Percentiles rank a stretch among this genome's conserved stretches.
Conservation (phyloP, 2,329 filamentous ascomycete species). For the Phaeosphaeriaceae sp. region DNA sequence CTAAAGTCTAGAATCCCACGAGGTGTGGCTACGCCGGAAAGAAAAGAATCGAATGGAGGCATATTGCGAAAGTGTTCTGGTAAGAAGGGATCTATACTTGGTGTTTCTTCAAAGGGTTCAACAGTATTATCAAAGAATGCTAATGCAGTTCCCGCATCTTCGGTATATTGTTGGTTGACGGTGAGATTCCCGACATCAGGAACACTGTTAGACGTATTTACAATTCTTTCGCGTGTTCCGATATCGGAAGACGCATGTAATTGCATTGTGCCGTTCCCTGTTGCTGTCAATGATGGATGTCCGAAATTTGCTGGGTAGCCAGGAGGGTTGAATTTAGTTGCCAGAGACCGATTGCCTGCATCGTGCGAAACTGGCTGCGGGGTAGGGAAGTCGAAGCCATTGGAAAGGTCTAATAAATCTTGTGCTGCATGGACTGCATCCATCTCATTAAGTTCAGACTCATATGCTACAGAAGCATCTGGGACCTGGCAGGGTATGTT, state of each 20-base stretch:
- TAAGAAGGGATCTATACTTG: constrained; percentile 23
- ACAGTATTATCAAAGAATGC: constrained; percentile 23
- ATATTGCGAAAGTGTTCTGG: constrained; percentile 41
- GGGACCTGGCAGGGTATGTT: constrained; percentile 52
- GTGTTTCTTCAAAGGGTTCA: constrained; percentile 21
- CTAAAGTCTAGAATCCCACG: constrained; percentile 54
- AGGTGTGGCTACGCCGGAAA: constrained; percentile 51
- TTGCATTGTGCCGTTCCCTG: background rate
- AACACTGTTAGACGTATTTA: constrained; percentile 1
- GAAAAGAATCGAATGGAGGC: constrained; percentile 33
- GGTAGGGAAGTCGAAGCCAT: constrained; percentile 27
- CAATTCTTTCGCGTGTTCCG: background rate
- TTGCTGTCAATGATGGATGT: background rate
- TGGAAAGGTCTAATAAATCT: constrained; percentile 38
- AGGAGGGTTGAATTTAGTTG: background rate
- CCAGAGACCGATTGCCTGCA: constrained; percentile 4
- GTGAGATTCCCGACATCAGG: constrained; percentile 1
- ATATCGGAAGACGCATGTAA: background rate
- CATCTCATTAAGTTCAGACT: constrained; percentile 24
- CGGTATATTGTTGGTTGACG: constrained; percentile 13
- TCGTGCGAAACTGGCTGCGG: constrained; percentile 9
- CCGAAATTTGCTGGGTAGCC: background rate
- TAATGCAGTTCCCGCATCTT: constrained; percentile 8
- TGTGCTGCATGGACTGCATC: constrained; percentile 39
- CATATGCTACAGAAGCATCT: constrained; percentile 17